phyloP scores from a whole-genome alignment of 768 basidiomycete genomes.

The Hygrophorus pudorinus region DNA sequence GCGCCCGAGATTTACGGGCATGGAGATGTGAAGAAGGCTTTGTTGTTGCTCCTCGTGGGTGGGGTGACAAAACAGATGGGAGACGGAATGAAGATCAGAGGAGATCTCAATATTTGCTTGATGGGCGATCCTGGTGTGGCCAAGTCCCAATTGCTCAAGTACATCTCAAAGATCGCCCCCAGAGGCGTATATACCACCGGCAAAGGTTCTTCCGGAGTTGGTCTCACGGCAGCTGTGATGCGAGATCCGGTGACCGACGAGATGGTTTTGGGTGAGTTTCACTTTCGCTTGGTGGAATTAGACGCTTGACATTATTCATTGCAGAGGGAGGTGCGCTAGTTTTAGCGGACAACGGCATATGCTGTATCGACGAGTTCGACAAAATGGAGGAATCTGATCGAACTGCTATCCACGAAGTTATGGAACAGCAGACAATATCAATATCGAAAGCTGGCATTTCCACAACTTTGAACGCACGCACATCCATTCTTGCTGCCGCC shows the following conservation, averaged over 20 bases:
- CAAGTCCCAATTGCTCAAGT: slow-evolving; percentile 94
- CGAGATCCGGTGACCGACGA: slow-evolving; percentile 98
- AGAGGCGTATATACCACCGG: slow-evolving; percentile 98
- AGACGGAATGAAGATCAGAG: slow-evolving; percentile 98
- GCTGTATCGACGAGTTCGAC: slow-evolving; percentile 99
- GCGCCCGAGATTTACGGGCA: slow-evolving; percentile 99
- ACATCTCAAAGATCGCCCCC: slow-evolving; percentile 97
- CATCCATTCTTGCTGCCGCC: slow-evolving; percentile 95
- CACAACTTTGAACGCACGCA: slow-evolving; percentile 94
- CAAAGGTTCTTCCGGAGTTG: slow-evolving; percentile 96
- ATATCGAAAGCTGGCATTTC: slow-evolving; percentile 99
- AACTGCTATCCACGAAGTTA: slow-evolving; percentile 98
- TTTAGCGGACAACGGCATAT: slow-evolving; percentile 97
- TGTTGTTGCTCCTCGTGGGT: slow-evolving; percentile 85
- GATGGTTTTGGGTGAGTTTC: slow-evolving; percentile 85
- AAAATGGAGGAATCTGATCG: slow-evolving; percentile 99
- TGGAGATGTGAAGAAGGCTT: slow-evolving; percentile 92
- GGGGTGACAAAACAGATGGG: slow-evolving; percentile 93
- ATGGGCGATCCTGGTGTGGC: slow-evolving; percentile 99
- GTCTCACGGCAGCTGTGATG: slow-evolving; percentile 98
- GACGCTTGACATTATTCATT: neutral
- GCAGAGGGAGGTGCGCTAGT: slow-evolving; percentile 99
- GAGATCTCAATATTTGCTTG: slow-evolving; percentile 93
- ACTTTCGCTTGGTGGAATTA: neutral
- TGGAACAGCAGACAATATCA: slow-evolving; percentile 99